Evolutionary conservation across 805 yeast genomes (phyloP), one percentile per base, ranked within the genome.

Genomic region (Barnettozyma salicaria): DNA sequence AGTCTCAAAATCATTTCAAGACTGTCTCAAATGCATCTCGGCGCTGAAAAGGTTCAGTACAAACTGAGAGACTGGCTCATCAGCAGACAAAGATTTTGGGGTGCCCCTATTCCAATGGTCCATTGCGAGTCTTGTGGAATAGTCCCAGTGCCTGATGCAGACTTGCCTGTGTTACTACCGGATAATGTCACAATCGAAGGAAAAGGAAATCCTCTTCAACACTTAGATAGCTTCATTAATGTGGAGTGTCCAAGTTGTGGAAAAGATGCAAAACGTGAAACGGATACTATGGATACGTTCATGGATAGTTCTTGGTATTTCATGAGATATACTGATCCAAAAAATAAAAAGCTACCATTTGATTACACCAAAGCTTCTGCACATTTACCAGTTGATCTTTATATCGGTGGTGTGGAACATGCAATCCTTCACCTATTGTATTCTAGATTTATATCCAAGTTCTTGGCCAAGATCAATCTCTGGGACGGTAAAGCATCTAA

Each of bases 211-310:
- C 95, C 97, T 7, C 64, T 90, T 30, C 76, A 78, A 3, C 68
- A 74, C 17, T 64, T 80, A 35, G 72, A 72, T 1, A 81, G 77
- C 14, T 90, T 87, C 67, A 78, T 78, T 7, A 68, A 84, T 42
- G 75, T 82, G 1, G 58, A 64, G 21, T 92, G 98, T 58, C 98
- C 98, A 6, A 68, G 73, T 0, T 92, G 98, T 63, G 78, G 78
- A 4, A 64, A 67, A 1, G 61, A 67, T 14, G 95, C 96, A 0
- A 76, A 72, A 39, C 72, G 98, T 50, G 98, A 92, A 47, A 86
- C 97, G 0, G 98, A 92, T 53, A 92, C 98, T 0, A 90, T 92
- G 98, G 98, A 92, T 55, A 92, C 98, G 0, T 92, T 92, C 54
- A 90, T 92, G 77, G 98, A 92, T 60, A 84, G 95, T 13, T 88